These are phyloP conservation scores for Silene noctiflora DNA, from an alignment of 179 eudicot species.

Conservation along the genomic window DNA sequence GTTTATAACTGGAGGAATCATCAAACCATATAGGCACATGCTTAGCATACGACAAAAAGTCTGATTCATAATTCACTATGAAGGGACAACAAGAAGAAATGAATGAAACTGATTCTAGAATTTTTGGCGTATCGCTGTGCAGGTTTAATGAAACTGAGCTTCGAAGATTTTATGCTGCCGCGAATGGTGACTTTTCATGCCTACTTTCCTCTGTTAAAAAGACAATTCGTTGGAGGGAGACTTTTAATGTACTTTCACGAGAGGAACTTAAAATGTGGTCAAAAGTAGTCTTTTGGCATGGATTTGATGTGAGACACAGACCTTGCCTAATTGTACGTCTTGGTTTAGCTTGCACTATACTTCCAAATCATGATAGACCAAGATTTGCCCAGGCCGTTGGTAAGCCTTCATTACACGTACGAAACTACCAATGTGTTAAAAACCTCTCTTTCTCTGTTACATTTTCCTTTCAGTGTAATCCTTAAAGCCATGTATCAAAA, in stretches of 20 bases:
- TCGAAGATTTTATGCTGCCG: conserved; percentile 63
- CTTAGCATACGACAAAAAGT: not conserved
- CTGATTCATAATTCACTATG: not conserved
- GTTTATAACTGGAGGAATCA: conserved; percentile 20
- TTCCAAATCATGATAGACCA: conserved; percentile 65
- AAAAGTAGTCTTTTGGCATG: conserved; percentile 88
- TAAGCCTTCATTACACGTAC: conserved; percentile 30
- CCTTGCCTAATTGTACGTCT: conserved; percentile 83
- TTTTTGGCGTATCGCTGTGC: conserved; percentile 26
- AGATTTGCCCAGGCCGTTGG: conserved; percentile 84
- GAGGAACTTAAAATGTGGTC: conserved; percentile 84
- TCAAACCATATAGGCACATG: conserved; percentile 21
- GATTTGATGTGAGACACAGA: conserved; percentile 52
- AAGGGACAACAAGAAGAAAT: not conserved
- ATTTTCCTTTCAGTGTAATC: not conserved
- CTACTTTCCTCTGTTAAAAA: conserved; percentile 70
- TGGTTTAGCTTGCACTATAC: conserved; percentile 63
- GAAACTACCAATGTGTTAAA: not conserved
- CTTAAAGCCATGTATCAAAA: not conserved
- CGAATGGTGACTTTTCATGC: conserved; percentile 64
- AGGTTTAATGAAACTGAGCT: conserved; percentile 77
- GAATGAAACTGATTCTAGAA: conserved; percentile 55
- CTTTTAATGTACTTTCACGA: conserved; percentile 52
- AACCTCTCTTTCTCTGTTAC: not conserved
- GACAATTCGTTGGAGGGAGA: conserved; percentile 84